Base-by-base conservation (phyloP, 208 protist species). In the Perkinsela sp. region DNA sequence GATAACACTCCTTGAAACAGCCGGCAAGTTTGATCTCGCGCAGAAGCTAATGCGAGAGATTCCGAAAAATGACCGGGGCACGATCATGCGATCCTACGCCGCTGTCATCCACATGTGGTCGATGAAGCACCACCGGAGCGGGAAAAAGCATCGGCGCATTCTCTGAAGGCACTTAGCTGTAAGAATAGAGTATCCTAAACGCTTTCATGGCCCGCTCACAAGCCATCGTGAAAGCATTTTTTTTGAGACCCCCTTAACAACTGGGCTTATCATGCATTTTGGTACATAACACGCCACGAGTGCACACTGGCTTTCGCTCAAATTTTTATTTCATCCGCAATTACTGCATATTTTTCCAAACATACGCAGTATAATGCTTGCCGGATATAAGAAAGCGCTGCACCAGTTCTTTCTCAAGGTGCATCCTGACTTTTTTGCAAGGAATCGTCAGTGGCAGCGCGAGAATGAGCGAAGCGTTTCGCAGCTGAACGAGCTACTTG, bases 341-440 rank as follows among this genome's bases (percentile, higher is more conserved):
- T n/a, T n/a, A n/a, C n/a, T n/a, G n/a, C n/a, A n/a, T n/a, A n/a
- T n/a, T n/a, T n/a, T n/a, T n/a, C n/a, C n/a, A n/a, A n/a, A n/a
- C n/a, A n/a, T n/a, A n/a, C n/a, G n/a, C n/a, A n/a, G n/a, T n/a
- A 57, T 22, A n/a, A 57, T 57, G 40, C 40, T n/a, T n/a, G 40
- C 40, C 6, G 40, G 40, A 83, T 92, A 92, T 78, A 92, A 92
- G 75, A 89, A 86, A 69, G 85, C 87, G 0, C 78, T 92, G 40
- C 85, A 90, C 69, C 77, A 82, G 71, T 92, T 92, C 68, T 90
- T 92, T 68, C 73, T 92, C 66, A 90, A 90, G 75, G 83, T 90
- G n/a, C 87, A 92, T 68, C 87, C 87, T 1, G 87, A 92, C 70
- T 90, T 92, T 32, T 92, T 92, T 67, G 78, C 88, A 69, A 75